These are phyloP conservation scores for Pogostemon cablin DNA, from an alignment of 257 asterid genomes.

Conservation along the genomic window DNA sequence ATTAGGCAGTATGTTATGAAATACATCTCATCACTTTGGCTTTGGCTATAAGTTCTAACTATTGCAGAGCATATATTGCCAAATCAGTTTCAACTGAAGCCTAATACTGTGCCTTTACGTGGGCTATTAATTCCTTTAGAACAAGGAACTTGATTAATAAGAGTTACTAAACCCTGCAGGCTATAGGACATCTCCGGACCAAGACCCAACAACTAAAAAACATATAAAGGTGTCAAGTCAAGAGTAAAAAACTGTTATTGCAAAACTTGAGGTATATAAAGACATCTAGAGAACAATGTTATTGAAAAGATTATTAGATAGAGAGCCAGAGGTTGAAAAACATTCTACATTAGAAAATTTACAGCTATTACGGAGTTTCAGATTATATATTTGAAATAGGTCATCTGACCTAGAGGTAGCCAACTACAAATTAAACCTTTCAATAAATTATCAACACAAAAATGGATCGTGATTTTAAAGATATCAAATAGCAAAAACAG, in stretches of 20 bases:
- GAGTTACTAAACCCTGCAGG: background rate
- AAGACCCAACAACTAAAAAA: background rate
- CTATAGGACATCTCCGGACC: background rate
- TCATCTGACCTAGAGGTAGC: background rate
- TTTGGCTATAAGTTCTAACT: background rate
- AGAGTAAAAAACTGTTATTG: background rate
- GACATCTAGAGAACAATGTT: background rate
- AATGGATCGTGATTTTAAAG: background rate
- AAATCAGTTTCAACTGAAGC: slow-evolving; percentile 5
- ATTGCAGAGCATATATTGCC: background rate
- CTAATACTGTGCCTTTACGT: background rate
- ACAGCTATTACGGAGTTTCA: background rate
- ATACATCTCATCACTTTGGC: background rate
- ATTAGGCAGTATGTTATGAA: background rate
- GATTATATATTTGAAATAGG: background rate
- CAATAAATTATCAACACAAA: slow-evolving; percentile 1
- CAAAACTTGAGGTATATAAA: background rate
- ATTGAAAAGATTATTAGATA: background rate
- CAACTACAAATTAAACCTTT: background rate
- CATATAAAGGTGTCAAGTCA: background rate
- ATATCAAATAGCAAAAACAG: background rate
- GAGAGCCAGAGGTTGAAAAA: background rate
- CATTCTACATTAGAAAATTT: background rate
- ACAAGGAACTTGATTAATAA: background rate
- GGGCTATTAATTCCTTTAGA: background rate